Evolutionary conservation across 2,329 filamentous ascomycete genomes (phyloP).

Genomic region (Lecanosticta acicola): DNA sequence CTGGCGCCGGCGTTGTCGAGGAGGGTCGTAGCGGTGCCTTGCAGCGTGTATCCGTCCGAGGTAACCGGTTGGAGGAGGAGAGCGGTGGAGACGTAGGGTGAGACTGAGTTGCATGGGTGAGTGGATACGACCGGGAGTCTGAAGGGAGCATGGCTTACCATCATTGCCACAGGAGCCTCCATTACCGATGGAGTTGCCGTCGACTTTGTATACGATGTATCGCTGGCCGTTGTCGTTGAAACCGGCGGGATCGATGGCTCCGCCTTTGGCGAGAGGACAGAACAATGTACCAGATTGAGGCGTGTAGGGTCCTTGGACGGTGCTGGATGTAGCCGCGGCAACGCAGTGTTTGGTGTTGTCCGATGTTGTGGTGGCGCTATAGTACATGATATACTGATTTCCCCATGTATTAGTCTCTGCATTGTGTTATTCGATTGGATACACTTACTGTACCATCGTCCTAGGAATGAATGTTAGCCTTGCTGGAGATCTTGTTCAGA

Average conservation of each 20-base stretch:
- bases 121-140: neutral
- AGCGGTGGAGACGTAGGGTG: slow-evolving; percentile 29
- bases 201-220: slow-evolving; percentile 34
- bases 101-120: slow-evolving; percentile 14
- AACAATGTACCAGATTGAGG: slow-evolving; percentile 26
- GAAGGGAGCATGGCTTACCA: slow-evolving; percentile 5
- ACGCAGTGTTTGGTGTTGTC: slow-evolving; percentile 31
- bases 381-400: slow-evolving; percentile 31
- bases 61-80: slow-evolving; percentile 30
- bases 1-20: slow-evolving; percentile 27
- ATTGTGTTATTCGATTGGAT: neutral
- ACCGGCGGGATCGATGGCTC: slow-evolving; percentile 33
- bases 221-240: slow-evolving; percentile 30
- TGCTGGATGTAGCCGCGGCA: slow-evolving; percentile 29
- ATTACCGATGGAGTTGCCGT: slow-evolving; percentile 32
- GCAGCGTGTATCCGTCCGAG: slow-evolving; percentile 28
- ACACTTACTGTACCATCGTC: slow-evolving; percentile 23
- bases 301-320: slow-evolving; percentile 27
- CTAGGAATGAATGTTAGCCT: slow-evolving; percentile 7
- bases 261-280: slow-evolving; percentile 28
- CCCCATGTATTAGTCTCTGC: neutral
- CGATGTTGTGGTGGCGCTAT: slow-evolving; percentile 26
- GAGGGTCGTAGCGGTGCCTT: slow-evolving; percentile 23
- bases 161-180: slow-evolving; percentile 31
- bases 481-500: neutral